A percentile compares a stretch with the other conserved stretches of the same genome.
Evolutionary conservation across 169 alveolate genomes (phyloP).

Genomic region (Eimeria falciformis): DNA sequence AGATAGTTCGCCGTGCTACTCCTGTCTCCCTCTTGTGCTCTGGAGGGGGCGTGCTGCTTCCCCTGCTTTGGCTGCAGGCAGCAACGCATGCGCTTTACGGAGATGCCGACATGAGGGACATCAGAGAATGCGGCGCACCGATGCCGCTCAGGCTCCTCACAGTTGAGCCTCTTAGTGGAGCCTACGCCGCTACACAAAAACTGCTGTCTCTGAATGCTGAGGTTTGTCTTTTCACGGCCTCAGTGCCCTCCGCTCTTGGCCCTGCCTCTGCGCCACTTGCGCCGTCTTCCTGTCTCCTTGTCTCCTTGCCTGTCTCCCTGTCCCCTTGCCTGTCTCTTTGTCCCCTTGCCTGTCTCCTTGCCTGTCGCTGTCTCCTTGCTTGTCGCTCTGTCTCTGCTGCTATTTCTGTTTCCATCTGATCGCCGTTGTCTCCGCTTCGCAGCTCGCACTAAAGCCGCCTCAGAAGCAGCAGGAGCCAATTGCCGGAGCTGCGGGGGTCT

Average conservation of each 20-base stretch:
- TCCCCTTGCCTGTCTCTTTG: too few relatives aligned
- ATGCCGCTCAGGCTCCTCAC: constrained; percentile 23
- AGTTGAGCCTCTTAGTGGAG: constrained; percentile 36
- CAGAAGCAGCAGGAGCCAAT: not conserved
- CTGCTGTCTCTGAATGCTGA: constrained; percentile 45
- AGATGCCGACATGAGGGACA: constrained; percentile 18
- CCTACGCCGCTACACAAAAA: not conserved
- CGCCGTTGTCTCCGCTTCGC: not conserved
- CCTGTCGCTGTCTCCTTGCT: too few relatives aligned
- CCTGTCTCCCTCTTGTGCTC: not conserved
- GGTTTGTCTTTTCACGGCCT: not conserved
- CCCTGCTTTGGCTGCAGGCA: constrained; percentile 46
- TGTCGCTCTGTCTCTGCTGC: too few relatives aligned
- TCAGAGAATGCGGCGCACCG: constrained; percentile 21
- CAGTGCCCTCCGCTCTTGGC: not conserved
- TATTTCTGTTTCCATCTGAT: not conserved
- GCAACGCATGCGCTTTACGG: not conserved
- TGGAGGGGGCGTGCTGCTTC: constrained; percentile 54
- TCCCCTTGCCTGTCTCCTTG: too few relatives aligned
- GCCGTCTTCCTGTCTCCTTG: too few relatives aligned
- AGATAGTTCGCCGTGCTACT: not conserved
- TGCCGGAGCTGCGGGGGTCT: not conserved
- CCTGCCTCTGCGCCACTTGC: not conserved
- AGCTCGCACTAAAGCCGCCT: not conserved
- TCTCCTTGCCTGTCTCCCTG: too few relatives aligned